Evolutionary conservation across 2,329 filamentous ascomycete genomes (phyloP).

Genomic region (Colletotrichum lini): DNA sequence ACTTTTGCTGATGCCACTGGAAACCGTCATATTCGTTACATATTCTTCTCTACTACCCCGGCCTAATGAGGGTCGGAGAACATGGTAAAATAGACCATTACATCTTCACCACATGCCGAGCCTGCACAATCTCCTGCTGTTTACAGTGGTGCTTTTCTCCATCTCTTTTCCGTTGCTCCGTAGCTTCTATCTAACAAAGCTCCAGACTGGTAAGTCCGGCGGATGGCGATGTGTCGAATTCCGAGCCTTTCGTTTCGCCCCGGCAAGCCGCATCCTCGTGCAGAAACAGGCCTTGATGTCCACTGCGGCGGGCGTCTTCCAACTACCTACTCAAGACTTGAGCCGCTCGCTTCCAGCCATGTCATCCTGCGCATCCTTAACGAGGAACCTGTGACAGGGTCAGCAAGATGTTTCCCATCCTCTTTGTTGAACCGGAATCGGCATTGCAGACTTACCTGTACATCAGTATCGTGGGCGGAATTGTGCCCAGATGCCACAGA

Average conservation of each 20-base stretch:
- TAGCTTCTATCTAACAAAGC: not conserved
- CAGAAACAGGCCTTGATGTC: no score
- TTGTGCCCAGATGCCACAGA: conserved; percentile 95
- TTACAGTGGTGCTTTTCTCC: not conserved
- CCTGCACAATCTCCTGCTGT: not conserved
- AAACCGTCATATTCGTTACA: conserved; percentile 37
- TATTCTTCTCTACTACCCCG: conserved; percentile 25
- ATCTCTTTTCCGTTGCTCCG: not conserved
- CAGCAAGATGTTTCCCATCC: not conserved
- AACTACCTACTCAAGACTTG: conserved; percentile 70
- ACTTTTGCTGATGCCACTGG: conserved; percentile 19
- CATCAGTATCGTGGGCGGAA: conserved; percentile 89
- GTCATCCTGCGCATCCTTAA: conserved; percentile 89
- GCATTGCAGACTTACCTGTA: conserved; percentile 81
- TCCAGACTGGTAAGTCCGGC: not conserved
- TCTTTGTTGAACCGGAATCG: not conserved
- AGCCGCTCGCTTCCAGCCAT: conserved; percentile 77
- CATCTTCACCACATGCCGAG: conserved; percentile 1
- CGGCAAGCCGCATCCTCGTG: not conserved
- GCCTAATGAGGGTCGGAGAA: conserved; percentile 14
- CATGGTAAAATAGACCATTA: conserved; percentile 38
- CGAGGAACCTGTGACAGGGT: conserved; percentile 76
- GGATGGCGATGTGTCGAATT: not conserved
- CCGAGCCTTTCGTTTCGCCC: not conserved
- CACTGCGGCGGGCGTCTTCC: no score